phyloP scores from a whole-genome alignment of 345 rosid species.

The Carallia pectinifolia region DNA sequence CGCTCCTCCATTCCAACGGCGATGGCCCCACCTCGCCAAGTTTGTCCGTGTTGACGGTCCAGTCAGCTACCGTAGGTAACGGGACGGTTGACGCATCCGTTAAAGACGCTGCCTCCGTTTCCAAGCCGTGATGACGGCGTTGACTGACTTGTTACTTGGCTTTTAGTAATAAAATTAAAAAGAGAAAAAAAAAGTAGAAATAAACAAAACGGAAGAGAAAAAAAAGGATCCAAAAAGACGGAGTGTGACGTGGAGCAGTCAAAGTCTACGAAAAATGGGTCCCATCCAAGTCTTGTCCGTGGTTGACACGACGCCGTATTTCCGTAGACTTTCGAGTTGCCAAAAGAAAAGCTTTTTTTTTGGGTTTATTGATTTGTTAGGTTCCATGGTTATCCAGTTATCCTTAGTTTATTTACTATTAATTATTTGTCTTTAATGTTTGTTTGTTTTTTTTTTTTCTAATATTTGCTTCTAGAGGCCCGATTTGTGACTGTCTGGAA shows the following conservation, averaged over 20 bases:
- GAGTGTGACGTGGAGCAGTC: conserved; percentile 17
- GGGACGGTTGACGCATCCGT: conserved; percentile 40
- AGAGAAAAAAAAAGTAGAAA: too few relatives aligned
- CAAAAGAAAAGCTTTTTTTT: not conserved
- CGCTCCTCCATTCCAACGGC: conserved; percentile 35
- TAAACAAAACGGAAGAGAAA: not conserved
- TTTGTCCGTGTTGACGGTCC: conserved; percentile 70
- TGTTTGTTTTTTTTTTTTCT: not conserved
- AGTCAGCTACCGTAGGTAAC: conserved; percentile 56
- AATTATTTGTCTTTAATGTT: not conserved
- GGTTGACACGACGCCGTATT: not conserved
- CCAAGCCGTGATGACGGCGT: conserved; percentile 55
- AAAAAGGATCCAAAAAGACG: not conserved
- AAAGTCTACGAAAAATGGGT: too few relatives aligned
- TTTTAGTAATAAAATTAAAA: not conserved
- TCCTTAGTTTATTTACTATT: conserved; percentile 1
- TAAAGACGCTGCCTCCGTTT: conserved; percentile 66
- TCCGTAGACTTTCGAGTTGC: not conserved
- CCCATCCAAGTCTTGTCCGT: too few relatives aligned
- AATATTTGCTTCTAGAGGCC: not conserved
- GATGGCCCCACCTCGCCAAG: conserved; percentile 71
- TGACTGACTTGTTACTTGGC: not conserved
- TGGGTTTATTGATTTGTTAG: not conserved
- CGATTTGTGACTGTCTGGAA: not conserved
- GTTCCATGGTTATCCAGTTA: not conserved